These are phyloP conservation scores for Amanita pseudoporphyria DNA, from an alignment of 768 basidiomycete species.

Conservation along the genomic window DNA sequence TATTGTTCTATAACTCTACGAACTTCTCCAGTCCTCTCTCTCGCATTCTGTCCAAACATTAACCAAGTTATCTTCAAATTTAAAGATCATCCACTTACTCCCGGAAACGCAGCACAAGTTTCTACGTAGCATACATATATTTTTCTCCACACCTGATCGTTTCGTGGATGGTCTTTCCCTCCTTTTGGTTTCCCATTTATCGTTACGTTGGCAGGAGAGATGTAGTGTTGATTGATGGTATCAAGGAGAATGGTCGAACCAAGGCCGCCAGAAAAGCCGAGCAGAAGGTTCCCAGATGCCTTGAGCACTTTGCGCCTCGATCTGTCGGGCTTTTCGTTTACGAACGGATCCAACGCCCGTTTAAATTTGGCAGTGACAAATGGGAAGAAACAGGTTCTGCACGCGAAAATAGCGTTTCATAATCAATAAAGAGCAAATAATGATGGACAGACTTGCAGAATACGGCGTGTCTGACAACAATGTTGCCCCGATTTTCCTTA, in stretches of 20 bases:
- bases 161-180: conserved; percentile 60
- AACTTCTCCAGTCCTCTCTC: conserved; percentile 46
- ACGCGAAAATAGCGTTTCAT: not conserved
- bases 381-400: conserved; percentile 48
- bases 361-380: conserved; percentile 56
- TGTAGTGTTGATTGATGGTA: conserved; percentile 52
- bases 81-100: conserved; percentile 30
- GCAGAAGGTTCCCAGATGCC: conserved; percentile 56
- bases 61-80: conserved; percentile 8
- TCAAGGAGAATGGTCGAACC: conserved; percentile 69
- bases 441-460: conserved; percentile 64
- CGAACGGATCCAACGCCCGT: conserved; percentile 49
- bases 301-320: conserved; percentile 50
- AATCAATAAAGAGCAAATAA: conserved; percentile 1
- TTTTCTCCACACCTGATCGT: conserved; percentile 50
- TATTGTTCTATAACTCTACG: conserved; percentile 31
- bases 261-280: conserved; percentile 74
- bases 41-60: conserved; percentile 28
- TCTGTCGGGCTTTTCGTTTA: conserved; percentile 47
- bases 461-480: conserved; percentile 71
- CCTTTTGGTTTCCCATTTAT: conserved; percentile 28
- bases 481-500: conserved; percentile 51
- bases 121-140: conserved; percentile 65
- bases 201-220: conserved; percentile 20
- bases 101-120: conserved; percentile 47